These are phyloP conservation scores for Aspergillus pseudoterreus DNA, from an alignment of 2,329 filamentous ascomycete genomes.

Conservation along the genomic window DNA sequence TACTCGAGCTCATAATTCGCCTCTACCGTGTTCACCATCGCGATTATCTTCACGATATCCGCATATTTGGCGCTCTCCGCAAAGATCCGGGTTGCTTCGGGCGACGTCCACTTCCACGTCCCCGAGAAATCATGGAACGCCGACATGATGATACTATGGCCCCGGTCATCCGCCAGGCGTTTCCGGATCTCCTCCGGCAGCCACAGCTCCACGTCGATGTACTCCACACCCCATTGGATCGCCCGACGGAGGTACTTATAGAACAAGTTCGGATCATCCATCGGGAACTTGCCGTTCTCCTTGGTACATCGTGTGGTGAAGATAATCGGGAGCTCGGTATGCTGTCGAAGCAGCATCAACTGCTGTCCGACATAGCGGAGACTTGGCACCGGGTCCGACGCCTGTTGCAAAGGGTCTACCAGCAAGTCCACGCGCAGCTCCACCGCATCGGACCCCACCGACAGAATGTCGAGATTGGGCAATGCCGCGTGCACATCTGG, in stretches of 20 bases:
- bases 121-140: constrained; percentile 88
- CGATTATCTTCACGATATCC: constrained; percentile 89
- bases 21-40: constrained; percentile 74
- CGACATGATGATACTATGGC: constrained; percentile 83
- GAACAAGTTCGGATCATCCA: constrained; percentile 71
- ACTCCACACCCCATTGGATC: constrained; percentile 85
- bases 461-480: constrained; percentile 81
- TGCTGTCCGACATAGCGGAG: constrained; percentile 82
- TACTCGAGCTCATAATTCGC: constrained; percentile 90
- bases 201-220: constrained; percentile 86
- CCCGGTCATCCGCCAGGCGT: constrained; percentile 64
- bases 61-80: constrained; percentile 68
- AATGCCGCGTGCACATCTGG: constrained; percentile 78
- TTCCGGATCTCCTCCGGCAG: constrained; percentile 71
- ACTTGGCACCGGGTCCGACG: constrained; percentile 65
- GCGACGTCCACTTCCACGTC: constrained; percentile 76
- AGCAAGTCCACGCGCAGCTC: constrained; percentile 81
- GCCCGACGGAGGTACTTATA: constrained; percentile 78
- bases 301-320: constrained; percentile 79
- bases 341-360: constrained; percentile 76
- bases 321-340: constrained; percentile 84
- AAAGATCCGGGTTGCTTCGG: constrained; percentile 69
- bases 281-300: constrained; percentile 81
- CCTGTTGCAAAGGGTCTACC: constrained; percentile 64
- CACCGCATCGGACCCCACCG: constrained; percentile 80